A percentile compares a stretch with the other conserved stretches of the same genome.
Conservation (phyloP, 495 filamentous ascomycete species). For the Barbatosphaeria neglecta region DNA sequence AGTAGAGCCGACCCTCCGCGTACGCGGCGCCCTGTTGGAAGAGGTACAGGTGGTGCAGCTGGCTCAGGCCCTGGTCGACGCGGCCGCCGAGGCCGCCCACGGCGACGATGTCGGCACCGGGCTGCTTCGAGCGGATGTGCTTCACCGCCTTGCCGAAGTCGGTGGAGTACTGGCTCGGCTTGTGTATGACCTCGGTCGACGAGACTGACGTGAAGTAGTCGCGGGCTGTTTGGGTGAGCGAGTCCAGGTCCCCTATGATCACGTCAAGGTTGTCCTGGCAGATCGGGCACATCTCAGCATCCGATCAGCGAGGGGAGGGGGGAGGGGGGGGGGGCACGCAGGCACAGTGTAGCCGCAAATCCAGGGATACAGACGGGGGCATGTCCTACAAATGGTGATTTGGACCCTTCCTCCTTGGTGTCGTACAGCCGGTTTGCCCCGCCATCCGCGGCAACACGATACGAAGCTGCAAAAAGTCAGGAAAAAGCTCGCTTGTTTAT, state of each 20-base stretch:
- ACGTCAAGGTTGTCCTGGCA: slow-evolving; percentile 44
- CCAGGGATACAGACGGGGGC: neutral
- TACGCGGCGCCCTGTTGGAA: slow-evolving; percentile 37
- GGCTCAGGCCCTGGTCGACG: slow-evolving; percentile 82
- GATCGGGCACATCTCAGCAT: slow-evolving; percentile 7
- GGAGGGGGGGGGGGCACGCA: neutral
- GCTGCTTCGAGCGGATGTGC: slow-evolving; percentile 19
- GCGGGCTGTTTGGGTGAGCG: slow-evolving; percentile 45
- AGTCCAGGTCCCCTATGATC: slow-evolving; percentile 88
- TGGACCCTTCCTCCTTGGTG: slow-evolving; percentile 11
- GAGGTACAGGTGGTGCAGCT: slow-evolving; percentile 67
- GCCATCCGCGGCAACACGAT: slow-evolving; percentile 74
- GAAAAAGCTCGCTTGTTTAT: no score
- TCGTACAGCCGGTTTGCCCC: slow-evolving; percentile 76
- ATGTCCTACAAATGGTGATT: slow-evolving; percentile 9
- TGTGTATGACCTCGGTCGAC: slow-evolving; percentile 41
- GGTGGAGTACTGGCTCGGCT: slow-evolving; percentile 72
- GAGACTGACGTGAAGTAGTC: slow-evolving; percentile 45
- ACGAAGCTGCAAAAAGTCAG: slow-evolving; percentile 32
- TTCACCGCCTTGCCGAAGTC: slow-evolving; percentile 55
- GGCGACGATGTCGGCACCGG: slow-evolving; percentile 44
- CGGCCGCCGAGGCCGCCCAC: slow-evolving; percentile 80
- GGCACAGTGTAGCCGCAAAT: neutral
- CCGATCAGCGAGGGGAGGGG: no score
- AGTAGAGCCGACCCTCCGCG: slow-evolving; percentile 42